Evolutionary conservation across 129 eudicot genomes (phyloP).

Genomic region (Helianthus annuus): DNA sequence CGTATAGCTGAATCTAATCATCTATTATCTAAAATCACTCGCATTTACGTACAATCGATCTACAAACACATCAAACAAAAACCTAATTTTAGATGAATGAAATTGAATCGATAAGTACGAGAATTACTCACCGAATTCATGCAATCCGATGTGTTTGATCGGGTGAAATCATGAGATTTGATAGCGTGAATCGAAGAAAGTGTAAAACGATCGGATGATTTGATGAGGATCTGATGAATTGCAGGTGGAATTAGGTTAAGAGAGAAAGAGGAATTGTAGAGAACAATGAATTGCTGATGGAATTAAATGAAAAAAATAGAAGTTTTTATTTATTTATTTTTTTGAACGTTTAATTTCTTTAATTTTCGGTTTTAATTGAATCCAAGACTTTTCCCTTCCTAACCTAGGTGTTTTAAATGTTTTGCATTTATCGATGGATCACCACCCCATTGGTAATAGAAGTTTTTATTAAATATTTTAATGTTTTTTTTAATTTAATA

Average conservation of each 20-base stretch:
- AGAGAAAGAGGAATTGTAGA: slow-evolving; percentile 22
- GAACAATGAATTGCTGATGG: too few relatives aligned
- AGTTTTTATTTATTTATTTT: too few relatives aligned
- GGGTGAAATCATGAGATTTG: slow-evolving; percentile 11
- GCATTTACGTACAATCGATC: slow-evolving; percentile 19
- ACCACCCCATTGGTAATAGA: too few relatives aligned
- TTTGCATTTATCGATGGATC: too few relatives aligned
- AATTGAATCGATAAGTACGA: background rate
- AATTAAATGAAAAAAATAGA: too few relatives aligned
- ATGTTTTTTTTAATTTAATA: too few relatives aligned
- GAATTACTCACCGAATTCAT: slow-evolving; percentile 31
- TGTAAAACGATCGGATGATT: slow-evolving; percentile 4
- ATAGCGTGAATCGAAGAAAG: slow-evolving; percentile 7
- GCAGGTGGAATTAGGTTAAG: slow-evolving; percentile 28
- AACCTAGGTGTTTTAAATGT: too few relatives aligned
- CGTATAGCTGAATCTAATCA: background rate
- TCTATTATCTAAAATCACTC: background rate
- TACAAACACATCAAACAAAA: background rate
- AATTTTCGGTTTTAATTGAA: too few relatives aligned
- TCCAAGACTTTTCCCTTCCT: too few relatives aligned
- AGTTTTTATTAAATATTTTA: too few relatives aligned
- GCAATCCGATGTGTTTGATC: slow-evolving; percentile 5
- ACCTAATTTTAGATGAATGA: background rate
- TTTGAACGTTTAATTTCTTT: too few relatives aligned
- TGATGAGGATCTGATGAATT: slow-evolving; percentile 21